Conservation (phyloP, 306 rosid genomes). For the Acacia crassicarpa region DNA sequence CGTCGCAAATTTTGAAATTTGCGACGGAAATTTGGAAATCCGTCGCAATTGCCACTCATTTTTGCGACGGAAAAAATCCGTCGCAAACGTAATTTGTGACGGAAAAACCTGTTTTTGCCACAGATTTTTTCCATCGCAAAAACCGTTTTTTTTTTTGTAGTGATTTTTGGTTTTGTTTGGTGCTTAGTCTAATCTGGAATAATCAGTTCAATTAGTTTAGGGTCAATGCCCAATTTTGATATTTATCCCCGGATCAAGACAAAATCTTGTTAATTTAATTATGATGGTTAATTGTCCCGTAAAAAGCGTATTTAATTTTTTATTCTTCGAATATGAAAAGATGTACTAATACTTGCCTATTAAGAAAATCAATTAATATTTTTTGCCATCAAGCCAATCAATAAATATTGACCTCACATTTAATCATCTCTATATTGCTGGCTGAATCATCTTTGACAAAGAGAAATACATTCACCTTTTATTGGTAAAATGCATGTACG, state of each 20-base stretch:
- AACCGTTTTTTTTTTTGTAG: too few relatives aligned
- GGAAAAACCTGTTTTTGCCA: too few relatives aligned
- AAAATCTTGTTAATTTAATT: background rate
- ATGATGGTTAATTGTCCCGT: background rate
- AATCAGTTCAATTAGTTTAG: background rate
- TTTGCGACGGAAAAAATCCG: too few relatives aligned
- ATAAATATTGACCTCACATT: background rate
- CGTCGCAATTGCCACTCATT: too few relatives aligned
- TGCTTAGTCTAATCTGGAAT: background rate
- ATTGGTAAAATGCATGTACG: background rate
- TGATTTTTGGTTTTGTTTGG: too few relatives aligned
- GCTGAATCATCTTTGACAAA: background rate
- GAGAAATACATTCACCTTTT: background rate
- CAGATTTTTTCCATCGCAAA: too few relatives aligned
- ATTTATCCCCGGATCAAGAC: background rate
- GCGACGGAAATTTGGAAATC: too few relatives aligned
- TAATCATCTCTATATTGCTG: background rate
- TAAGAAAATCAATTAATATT: background rate
- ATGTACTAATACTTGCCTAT: background rate
- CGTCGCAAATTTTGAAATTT: too few relatives aligned
- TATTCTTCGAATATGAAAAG: background rate
- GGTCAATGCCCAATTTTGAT: background rate
- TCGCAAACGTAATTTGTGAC: too few relatives aligned
- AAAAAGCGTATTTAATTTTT: background rate
- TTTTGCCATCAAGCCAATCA: background rate